Percentiles rank a stretch among this genome's conserved stretches.
These are phyloP conservation scores for Aspergillus nanangensis DNA, from an alignment of 495 filamentous ascomycete species.

Conservation along the genomic window DNA sequence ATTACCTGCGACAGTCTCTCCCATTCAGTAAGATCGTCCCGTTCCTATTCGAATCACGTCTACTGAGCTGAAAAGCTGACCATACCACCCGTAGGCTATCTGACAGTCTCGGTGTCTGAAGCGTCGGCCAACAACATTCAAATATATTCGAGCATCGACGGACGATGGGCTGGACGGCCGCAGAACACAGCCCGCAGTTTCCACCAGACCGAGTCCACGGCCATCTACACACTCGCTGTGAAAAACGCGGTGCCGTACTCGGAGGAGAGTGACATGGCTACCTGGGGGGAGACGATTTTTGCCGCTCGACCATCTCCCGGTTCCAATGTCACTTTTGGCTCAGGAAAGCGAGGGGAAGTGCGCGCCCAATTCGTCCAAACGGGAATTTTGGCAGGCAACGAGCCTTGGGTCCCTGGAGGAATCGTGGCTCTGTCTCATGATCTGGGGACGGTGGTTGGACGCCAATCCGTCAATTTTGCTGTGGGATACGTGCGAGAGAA, in stretches of 20 bases:
- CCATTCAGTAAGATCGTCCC: conserved; percentile 54
- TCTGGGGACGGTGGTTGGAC: conserved; percentile 28
- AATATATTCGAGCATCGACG: conserved; percentile 47
- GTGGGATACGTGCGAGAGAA: conserved; percentile 42
- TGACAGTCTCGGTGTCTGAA: conserved; percentile 56
- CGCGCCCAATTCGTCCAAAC: conserved; percentile 19
- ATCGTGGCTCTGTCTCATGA: conserved; percentile 41
- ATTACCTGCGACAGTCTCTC: conserved; percentile 75
- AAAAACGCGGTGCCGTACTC: conserved; percentile 32
- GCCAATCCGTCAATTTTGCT: conserved; percentile 36
- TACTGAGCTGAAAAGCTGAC: background rate
- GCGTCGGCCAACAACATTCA: conserved; percentile 31
- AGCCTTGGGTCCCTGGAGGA: conserved; percentile 21
- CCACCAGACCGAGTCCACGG: conserved; percentile 18
- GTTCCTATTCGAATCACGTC: background rate
- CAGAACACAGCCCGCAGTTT: conserved; percentile 24
- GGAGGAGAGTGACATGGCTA: conserved; percentile 41
- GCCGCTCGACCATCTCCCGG: conserved; percentile 22
- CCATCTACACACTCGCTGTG: conserved; percentile 28
- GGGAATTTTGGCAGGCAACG: conserved; percentile 18
- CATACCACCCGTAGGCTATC: conserved; percentile 41
- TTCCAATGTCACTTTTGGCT: conserved; percentile 24
- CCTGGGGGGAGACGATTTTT: conserved; percentile 36
- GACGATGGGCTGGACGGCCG: conserved; percentile 41
- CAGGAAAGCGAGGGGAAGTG: conserved; percentile 18